phyloP scores from a whole-genome alignment of 495 filamentous ascomycete species.

The Penicillium soppii region DNA sequence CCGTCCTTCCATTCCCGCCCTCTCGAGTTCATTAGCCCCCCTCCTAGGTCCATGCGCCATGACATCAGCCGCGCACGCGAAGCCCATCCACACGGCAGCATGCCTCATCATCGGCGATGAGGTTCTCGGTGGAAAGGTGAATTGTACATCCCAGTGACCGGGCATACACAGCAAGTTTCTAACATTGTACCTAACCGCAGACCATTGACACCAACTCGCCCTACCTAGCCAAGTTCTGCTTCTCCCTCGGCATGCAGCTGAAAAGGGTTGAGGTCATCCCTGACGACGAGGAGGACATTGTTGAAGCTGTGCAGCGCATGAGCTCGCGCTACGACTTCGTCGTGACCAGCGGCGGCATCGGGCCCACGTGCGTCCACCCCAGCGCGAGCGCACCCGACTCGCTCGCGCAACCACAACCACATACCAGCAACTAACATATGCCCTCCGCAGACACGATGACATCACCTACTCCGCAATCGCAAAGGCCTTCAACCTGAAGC shows the following conservation, averaged over 20 bases:
- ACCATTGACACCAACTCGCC: constrained; percentile 91
- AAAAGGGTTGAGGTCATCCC: constrained; percentile 90
- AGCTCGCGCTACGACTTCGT: constrained; percentile 88
- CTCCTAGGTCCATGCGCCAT: constrained; percentile 42
- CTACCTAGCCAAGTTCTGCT: constrained; percentile 91
- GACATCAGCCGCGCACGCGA: constrained; percentile 53
- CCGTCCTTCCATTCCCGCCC: constrained; percentile 31
- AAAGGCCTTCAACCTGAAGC: constrained; percentile 75
- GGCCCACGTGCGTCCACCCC: constrained; percentile 69
- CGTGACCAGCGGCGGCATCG: constrained; percentile 92
- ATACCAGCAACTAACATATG: not conserved
- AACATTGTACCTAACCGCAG: constrained; percentile 30
- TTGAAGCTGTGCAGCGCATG: constrained; percentile 84
- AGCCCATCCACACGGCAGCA: constrained; percentile 82
- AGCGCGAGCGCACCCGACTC: not conserved
- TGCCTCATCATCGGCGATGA: constrained; percentile 97
- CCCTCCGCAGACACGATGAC: constrained; percentile 75
- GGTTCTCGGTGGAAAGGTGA: constrained; percentile 92
- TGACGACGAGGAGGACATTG: constrained; percentile 86
- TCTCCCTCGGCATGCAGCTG: constrained; percentile 82
- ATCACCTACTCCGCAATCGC: constrained; percentile 96
- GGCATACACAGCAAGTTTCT: not conserved
- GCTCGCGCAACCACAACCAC: not conserved
- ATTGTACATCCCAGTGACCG: not conserved
- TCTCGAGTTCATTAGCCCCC: constrained; percentile 34